Evolutionary conservation across 2,329 filamentous ascomycete genomes (phyloP).

Genomic region (Domatiomyces catenatus): DNA sequence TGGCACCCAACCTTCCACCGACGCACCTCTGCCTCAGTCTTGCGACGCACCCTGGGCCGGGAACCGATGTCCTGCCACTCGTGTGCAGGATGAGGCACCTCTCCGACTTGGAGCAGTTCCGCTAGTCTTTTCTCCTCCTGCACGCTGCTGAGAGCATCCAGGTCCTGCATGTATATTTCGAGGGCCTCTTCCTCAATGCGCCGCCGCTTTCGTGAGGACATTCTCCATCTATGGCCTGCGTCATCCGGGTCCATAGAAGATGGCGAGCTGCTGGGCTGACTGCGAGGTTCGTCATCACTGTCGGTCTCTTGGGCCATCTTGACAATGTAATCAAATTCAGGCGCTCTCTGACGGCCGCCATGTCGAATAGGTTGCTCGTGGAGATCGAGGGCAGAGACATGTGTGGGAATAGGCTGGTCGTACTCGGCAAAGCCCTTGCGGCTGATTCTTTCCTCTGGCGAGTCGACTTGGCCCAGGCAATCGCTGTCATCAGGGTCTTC

Average conservation of each 20-base stretch:
- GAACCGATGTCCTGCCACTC: constrained; percentile 6
- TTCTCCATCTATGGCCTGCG: constrained; percentile 7
- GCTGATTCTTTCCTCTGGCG: background rate
- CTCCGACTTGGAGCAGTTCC: constrained; percentile 10
- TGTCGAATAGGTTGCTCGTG: background rate
- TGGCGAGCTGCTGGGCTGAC: background rate
- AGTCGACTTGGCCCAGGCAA: background rate
- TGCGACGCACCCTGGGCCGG: constrained; percentile 17
- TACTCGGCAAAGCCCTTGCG: background rate
- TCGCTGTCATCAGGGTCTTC: background rate
- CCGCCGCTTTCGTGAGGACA: constrained; percentile 4
- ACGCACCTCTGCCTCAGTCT: constrained; percentile 19
- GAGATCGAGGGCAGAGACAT: background rate
- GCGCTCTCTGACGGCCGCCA: background rate
- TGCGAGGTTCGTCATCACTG: background rate
- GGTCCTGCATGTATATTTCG: constrained; percentile 27
- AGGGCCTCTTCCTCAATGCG: constrained; percentile 24
- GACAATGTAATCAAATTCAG: background rate
- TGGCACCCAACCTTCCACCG: constrained; percentile 19
- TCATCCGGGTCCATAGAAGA: constrained; percentile 2
- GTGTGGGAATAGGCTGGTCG: background rate
- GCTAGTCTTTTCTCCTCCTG: constrained; percentile 28
- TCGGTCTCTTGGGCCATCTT: background rate
- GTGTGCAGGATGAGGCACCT: constrained; percentile 6
- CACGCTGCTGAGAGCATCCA: constrained; percentile 32